phyloP scores from a whole-genome alignment of 2,329 filamentous ascomycete species.

The Phialophora chinensis region DNA sequence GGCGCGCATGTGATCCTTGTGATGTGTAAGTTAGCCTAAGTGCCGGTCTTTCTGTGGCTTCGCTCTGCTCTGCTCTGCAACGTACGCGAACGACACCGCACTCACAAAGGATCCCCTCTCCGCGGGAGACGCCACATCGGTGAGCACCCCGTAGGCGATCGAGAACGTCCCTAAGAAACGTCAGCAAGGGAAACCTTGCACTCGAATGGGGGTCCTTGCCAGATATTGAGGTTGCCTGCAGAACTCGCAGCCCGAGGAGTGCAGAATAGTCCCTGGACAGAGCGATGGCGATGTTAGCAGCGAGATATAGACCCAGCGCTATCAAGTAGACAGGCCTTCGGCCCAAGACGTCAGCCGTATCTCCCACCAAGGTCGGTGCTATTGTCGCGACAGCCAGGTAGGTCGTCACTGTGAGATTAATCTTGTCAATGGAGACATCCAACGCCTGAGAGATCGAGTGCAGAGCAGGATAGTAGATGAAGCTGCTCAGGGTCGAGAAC shows the following conservation, averaged over 20 bases:
- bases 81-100: constrained; percentile 38
- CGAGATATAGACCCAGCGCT: constrained; percentile 48
- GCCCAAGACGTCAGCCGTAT: constrained; percentile 56
- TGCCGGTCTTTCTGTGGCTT: constrained; percentile 48
- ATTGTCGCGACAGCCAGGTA: constrained; percentile 57
- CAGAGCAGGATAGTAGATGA: constrained; percentile 21
- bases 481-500: constrained; percentile 23
- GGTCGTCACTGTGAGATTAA: constrained; percentile 43
- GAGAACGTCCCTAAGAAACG: constrained; percentile 37
- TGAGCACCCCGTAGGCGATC: constrained; percentile 44
- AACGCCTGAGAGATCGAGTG: constrained; percentile 40
- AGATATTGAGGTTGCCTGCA: constrained; percentile 52
- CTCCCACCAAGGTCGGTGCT: constrained; percentile 57
- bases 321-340: constrained; percentile 57
- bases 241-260: constrained; percentile 47
- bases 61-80: constrained; percentile 18
- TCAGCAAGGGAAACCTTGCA: constrained; percentile 44
- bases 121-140: constrained; percentile 43
- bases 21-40: constrained; percentile 39
- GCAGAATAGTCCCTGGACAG: constrained; percentile 47
- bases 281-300: constrained; percentile 49
- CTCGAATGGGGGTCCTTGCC: constrained; percentile 49
- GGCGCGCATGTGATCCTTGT: constrained; percentile 48
- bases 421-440: constrained; percentile 16
- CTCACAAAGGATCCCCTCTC: constrained; percentile 45